Conservation (phyloP, 129 eudicot genomes). For the Flaveria bidentis region DNA sequence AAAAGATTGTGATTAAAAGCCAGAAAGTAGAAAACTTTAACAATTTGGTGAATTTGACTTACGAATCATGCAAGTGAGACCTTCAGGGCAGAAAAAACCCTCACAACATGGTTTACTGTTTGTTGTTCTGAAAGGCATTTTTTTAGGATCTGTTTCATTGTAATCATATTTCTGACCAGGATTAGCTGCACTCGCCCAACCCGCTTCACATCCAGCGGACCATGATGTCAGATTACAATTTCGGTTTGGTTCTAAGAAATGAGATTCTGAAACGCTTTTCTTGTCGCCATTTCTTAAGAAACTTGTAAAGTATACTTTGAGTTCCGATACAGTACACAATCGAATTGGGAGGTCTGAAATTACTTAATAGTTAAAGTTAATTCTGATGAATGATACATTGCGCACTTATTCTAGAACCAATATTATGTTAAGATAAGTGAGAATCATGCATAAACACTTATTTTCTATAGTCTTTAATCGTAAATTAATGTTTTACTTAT, state of each 20-base stretch:
- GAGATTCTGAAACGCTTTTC: constrained; percentile 44
- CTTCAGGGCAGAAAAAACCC: constrained; percentile 97
- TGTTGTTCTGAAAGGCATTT: constrained; percentile 57
- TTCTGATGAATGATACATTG: background rate
- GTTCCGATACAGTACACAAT: constrained; percentile 86
- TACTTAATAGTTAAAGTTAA: background rate
- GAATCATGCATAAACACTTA: background rate
- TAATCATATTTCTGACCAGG: constrained; percentile 55
- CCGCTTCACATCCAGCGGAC: constrained; percentile 89
- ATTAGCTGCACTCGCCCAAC: constrained; percentile 72
- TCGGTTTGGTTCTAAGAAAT: constrained; percentile 65
- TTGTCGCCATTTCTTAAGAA: constrained; percentile 40
- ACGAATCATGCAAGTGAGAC: constrained; percentile 99
- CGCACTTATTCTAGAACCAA: background rate
- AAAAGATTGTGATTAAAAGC: constrained; percentile 17
- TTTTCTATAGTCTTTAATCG: too few species aligned
- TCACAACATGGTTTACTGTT: constrained; percentile 81
- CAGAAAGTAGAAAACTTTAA: background rate
- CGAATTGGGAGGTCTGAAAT: constrained; percentile 68
- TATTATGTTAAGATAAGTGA: background rate
- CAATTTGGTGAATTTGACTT: constrained; percentile 36
- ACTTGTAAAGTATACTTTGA: constrained; percentile 70
- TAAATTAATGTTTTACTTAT: too few species aligned
- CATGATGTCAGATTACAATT: constrained; percentile 87
- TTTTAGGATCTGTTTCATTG: constrained; percentile 47